These are phyloP conservation scores for Arctostaphylos glauca DNA, from an alignment of 148 eudicot species.

Conservation along the genomic window DNA sequence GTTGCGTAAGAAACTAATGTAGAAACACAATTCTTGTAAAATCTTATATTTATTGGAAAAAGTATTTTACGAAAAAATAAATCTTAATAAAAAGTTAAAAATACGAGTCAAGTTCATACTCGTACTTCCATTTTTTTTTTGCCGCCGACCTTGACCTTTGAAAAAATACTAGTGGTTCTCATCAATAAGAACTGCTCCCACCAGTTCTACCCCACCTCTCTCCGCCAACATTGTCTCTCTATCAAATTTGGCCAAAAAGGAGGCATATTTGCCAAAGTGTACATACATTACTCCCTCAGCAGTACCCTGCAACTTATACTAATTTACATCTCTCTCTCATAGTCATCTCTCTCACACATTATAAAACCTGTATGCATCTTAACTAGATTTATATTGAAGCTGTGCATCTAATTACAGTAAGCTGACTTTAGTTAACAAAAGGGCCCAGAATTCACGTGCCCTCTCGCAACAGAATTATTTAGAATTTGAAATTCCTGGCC, in stretches of 20 bases:
- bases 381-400: background rate
- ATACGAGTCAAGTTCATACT: too few relatives aligned
- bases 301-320: slow-evolving; percentile 3
- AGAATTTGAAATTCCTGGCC: background rate
- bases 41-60: too few relatives aligned
- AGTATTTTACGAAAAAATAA: too few relatives aligned
- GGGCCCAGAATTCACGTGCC: slow-evolving; percentile 26
- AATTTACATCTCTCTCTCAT: background rate
- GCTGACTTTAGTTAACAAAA: slow-evolving; percentile 9
- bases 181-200: background rate
- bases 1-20: too few relatives aligned
- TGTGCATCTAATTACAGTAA: background rate
- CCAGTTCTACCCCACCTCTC: background rate
- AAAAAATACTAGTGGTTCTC: background rate
- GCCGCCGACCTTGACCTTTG: background rate
- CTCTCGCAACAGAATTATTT: background rate
- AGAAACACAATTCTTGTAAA: too few relatives aligned
- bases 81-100: too few relatives aligned
- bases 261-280: too few relatives aligned
- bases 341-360: background rate
- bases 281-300: slow-evolving; percentile 9
- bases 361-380: background rate
- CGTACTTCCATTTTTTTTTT: too few relatives aligned
- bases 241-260: background rate
- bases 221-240: background rate